Conservation (phyloP, 306 rosid genomes). For the Rosa lucieae region DNA sequence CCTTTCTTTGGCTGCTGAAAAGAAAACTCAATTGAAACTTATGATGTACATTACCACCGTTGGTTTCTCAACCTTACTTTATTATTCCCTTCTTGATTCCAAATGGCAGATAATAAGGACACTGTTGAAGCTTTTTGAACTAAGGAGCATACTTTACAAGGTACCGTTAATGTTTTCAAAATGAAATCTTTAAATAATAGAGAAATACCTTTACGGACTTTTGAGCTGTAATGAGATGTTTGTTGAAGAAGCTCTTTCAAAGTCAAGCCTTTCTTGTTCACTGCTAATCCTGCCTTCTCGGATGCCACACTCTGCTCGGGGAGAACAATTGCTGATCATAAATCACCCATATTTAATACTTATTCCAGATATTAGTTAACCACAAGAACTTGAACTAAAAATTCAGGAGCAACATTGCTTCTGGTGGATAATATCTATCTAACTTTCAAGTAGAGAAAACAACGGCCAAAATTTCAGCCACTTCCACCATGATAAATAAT, state of each 20-base stretch:
- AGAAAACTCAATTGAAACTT: not conserved
- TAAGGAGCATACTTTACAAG: not conserved
- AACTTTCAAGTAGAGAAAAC: not conserved
- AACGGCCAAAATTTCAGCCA: not conserved
- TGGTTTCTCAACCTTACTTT: not conserved
- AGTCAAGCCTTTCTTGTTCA: conserved; percentile 87
- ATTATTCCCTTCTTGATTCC: not conserved
- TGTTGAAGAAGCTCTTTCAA: conserved; percentile 92
- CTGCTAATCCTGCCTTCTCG: conserved; percentile 79
- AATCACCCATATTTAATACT: conserved; percentile 14
- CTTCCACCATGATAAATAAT: no score
- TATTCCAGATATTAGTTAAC: conserved; percentile 5
- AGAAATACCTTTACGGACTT: conserved; percentile 85
- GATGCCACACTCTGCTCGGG: conserved; percentile 94
- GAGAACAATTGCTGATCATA: conserved; percentile 70
- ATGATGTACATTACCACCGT: not conserved
- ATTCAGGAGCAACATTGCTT: not conserved
- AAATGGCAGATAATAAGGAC: not conserved
- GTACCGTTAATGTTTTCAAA: not conserved
- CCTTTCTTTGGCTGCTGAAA: not conserved
- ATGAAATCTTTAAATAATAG: not conserved
- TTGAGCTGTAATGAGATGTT: conserved; percentile 73
- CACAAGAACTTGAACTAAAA: not conserved
- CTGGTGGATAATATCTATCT: not conserved
- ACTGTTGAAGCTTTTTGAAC: not conserved